Base-by-base conservation (phyloP, 148 eudicot genomes). In the Limonium bicolor region DNA sequence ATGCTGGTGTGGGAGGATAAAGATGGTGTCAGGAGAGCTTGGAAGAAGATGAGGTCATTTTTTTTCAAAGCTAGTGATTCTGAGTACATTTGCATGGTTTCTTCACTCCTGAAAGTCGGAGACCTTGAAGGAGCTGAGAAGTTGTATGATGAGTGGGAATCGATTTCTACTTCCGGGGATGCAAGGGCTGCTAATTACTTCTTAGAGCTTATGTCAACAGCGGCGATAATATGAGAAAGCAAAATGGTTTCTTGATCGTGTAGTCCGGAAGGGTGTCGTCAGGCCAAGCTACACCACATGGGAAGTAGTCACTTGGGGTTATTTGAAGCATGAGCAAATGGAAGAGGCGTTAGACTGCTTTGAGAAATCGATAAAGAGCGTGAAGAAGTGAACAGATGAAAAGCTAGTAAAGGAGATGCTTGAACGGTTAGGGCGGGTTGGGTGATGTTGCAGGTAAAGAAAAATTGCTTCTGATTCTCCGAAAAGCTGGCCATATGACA, bases 251-350 rank as follows among this genome's bases (percentile, higher is more conserved):
- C 76, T 84, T 43, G 58, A n/a, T n/a, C n/a, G n/a, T n/a, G 62
- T 73, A 64, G 71, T 70, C 21, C 41, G 60, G 22, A 78, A 63
- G 53, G 88, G 82, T 23, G 61, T 92, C 7, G n/a, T n/a, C n/a
- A 65, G 53, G 34, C 80, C 86, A 5, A 66, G 94, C 41, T 92
- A 81, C 57, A 78, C 94, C 32, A 77, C 94, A 2, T 92, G 85
- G 95, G 95, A 85, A 74, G 88, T 85, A 67, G 69, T 85, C 22
- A 69, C 88, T 1, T 72, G 79, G 70, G 94, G 82, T 36, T 73
- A 85, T 49, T 63, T 85, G 58, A 76, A 85, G 53, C 59, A 64
- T 33, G 65, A 62, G 56, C 61, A 81, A 46, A 29, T 59, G 24
- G 74, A 78, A 4, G 54, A 58, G 55, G 85, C 56, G 60, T 50